A percentile compares a stretch with the other conserved stretches of the same genome.
Evolutionary conservation across 129 eudicot genomes (phyloP).

Genomic region (Tagetes patula): DNA sequence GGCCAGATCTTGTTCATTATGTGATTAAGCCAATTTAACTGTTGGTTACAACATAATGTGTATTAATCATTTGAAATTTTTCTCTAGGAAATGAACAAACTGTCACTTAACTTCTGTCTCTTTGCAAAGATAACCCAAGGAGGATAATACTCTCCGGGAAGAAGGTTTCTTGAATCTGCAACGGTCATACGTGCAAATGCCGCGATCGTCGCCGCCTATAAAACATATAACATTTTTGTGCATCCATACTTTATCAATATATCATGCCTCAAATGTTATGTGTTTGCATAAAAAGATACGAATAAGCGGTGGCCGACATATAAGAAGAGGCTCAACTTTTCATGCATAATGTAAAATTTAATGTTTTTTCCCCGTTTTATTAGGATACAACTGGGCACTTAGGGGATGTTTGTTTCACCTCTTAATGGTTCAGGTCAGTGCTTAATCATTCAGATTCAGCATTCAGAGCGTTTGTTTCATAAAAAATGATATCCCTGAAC

Average conservation of each 20-base stretch:
- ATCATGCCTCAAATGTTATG: not conserved
- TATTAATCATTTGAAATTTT: conserved; percentile 9
- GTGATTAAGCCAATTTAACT: conserved; percentile 86
- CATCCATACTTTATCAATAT: not conserved
- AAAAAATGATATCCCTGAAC: too few species aligned
- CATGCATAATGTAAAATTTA: too few species aligned
- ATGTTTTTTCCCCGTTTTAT: too few species aligned
- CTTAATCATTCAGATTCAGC: too few species aligned
- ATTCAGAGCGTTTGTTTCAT: too few species aligned
- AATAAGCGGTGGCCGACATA: too few species aligned
- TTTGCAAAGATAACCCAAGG: conserved; percentile 81
- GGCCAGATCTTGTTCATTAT: conserved; percentile 86
- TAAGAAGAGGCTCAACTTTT: too few species aligned
- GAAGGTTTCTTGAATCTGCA: conserved; percentile 78
- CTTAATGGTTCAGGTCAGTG: too few species aligned
- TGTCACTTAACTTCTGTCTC: conserved; percentile 66
- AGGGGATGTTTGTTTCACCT: too few species aligned
- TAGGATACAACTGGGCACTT: too few species aligned
- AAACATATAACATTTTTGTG: not conserved
- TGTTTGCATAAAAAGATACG: not conserved
- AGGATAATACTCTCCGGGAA: conserved; percentile 73
- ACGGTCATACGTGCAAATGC: conserved; percentile 81
- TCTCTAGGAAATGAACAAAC: not conserved
- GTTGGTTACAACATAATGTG: conserved; percentile 18
- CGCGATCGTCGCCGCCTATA: conserved; percentile 68